Evolutionary conservation across 1,284 basidiomycete genomes (phyloP), one percentile per base, ranked within the genome.

Genomic region (Papiliotrema terrestris): DNA sequence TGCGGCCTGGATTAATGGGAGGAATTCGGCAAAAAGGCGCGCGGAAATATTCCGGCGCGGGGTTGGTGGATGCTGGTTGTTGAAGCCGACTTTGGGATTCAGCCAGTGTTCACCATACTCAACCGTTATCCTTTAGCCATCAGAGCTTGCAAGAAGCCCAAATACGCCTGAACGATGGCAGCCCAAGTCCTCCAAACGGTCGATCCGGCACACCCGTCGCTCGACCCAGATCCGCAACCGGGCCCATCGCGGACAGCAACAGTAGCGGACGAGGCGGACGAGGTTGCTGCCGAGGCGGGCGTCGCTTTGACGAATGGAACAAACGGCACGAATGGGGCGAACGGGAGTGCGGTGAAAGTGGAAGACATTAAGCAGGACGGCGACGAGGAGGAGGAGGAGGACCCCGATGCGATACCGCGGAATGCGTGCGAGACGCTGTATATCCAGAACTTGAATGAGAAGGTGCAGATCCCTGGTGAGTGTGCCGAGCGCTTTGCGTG

Each of bases 401-500:
- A 68, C 26, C 61, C 57, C 3, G 66, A 73, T 22, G 64, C 62
- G 22, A 57, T 78, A 49, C 74, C 77, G 19, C 66, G 73, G 8
- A 67, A 74, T 45, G 80, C 81, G 36, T 84, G 86, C 45, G 91
- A 95, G 77, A 98, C 95, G 17, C 80, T 98, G 41, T 98, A 98
- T 74, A 86, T 98, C 66, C 91, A 97, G 77, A 98, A 98, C 77
- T 79, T 98, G 69, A 98, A 98, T 75, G 95, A 98, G 80, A 92
- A 90, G 79, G 91, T 98, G 63, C 91, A 91, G 76, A 81, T 93
- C 52, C 84, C 85, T 61, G 86, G 89, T 91, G 55, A 57, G 80
- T 74, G 19, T 9, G 15, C 45, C 38, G 20, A 19, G 11, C 32
- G 17, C 23, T 20, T 45, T 54, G 25, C 19, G 6, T 42, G 3